phyloP scores from a whole-genome alignment of 768 basidiomycete species.

The Boletellus emodensis region DNA sequence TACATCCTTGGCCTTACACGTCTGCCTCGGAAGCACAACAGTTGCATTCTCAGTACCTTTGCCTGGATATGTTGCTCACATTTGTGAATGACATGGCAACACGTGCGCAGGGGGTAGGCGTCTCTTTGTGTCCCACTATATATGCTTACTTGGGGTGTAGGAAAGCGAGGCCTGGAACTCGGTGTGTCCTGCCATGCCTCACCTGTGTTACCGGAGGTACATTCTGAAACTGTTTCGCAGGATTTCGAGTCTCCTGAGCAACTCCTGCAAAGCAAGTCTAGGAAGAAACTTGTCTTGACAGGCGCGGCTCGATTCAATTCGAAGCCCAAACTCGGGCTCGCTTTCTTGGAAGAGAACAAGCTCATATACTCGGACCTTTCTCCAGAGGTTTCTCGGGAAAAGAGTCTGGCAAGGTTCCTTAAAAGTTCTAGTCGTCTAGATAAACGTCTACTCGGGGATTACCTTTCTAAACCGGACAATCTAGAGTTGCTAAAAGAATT shows the following conservation, averaged over 20 bases:
- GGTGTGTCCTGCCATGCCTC: conserved; percentile 45
- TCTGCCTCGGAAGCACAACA: conserved; percentile 60
- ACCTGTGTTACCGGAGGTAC: background rate
- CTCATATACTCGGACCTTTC: conserved; percentile 72
- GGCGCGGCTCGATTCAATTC: conserved; percentile 86
- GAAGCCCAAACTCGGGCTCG: conserved; percentile 87
- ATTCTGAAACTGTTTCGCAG: conserved; percentile 33
- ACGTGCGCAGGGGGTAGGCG: conserved; percentile 50
- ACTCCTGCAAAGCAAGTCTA: conserved; percentile 67
- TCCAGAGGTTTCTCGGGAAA: conserved; percentile 49
- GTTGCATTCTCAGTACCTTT: conserved; percentile 78
- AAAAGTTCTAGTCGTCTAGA: conserved; percentile 83
- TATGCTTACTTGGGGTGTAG: conserved; percentile 26
- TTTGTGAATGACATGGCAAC: conserved; percentile 87
- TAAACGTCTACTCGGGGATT: conserved; percentile 92
- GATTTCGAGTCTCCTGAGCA: conserved; percentile 51
- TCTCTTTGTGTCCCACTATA: conserved; percentile 3
- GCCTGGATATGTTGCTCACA: conserved; percentile 80
- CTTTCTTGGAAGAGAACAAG: conserved; percentile 91
- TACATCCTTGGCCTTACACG: conserved; percentile 66
- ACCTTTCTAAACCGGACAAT: conserved; percentile 85
- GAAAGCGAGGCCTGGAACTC: conserved; percentile 55
- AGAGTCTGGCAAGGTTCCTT: conserved; percentile 80
- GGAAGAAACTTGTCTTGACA: conserved; percentile 79
- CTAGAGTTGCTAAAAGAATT: conserved; percentile 82